These are phyloP conservation scores for Termitomyces sp. DNA, from an alignment of 768 basidiomycete species.

Conservation along the genomic window DNA sequence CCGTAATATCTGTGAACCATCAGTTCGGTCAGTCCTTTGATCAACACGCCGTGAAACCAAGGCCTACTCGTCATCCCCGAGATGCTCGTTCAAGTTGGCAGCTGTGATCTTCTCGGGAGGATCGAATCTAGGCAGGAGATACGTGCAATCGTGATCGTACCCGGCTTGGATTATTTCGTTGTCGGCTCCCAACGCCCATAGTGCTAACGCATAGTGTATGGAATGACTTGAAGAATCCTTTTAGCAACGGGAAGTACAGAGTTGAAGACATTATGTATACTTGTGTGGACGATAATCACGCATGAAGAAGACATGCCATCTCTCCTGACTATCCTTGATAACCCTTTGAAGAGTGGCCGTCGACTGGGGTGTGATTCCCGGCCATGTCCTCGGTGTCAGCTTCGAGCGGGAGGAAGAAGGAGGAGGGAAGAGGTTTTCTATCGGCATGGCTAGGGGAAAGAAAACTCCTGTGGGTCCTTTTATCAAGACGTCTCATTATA, in stretches of 20 bases:
- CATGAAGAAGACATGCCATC: constrained; percentile 48
- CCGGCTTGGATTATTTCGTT: constrained; percentile 26
- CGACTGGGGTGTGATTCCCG: constrained; percentile 31
- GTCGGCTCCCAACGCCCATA: constrained; percentile 22
- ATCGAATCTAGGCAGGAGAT: constrained; percentile 28
- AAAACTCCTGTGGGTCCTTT: background rate
- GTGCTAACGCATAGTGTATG: constrained; percentile 22
- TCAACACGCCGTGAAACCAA: background rate
- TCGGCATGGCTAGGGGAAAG: background rate
- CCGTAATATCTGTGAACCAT: constrained; percentile 44
- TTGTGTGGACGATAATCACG: constrained; percentile 43
- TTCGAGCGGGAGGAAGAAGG: constrained; percentile 22
- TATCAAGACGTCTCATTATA: background rate
- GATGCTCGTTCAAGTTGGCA: constrained; percentile 47
- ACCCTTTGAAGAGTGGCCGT: constrained; percentile 23
- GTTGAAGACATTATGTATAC: constrained; percentile 22
- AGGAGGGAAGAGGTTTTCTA: constrained; percentile 24
- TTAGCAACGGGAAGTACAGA: background rate
- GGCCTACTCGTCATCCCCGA: constrained; percentile 51
- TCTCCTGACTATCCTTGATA: constrained; percentile 46
- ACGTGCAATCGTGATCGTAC: constrained; percentile 26
- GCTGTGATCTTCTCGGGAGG: constrained; percentile 41
- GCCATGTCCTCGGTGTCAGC: constrained; percentile 25
- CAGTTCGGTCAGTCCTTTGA: background rate
- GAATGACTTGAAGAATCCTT: constrained; percentile 18